Conservation (phyloP, 2,329 filamentous ascomycete species). For the Neophaeococcomyces mojaviensis region DNA sequence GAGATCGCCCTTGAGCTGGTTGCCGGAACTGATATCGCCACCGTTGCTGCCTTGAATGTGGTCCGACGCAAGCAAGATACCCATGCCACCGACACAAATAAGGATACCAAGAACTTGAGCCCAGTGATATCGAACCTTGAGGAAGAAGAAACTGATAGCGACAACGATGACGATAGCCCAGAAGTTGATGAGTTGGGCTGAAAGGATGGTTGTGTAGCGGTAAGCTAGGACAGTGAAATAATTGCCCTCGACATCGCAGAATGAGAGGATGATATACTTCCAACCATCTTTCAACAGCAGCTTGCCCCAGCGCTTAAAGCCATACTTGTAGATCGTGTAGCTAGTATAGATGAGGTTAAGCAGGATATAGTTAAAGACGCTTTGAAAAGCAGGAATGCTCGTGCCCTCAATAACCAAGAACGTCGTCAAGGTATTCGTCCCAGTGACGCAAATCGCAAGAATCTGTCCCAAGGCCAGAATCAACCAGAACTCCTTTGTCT, state of each 20-base stretch:
- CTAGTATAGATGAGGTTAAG: slow-evolving; percentile 75
- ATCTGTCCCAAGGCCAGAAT: slow-evolving; percentile 74
- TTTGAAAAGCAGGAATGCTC: slow-evolving; percentile 90
- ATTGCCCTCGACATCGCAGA: slow-evolving; percentile 92
- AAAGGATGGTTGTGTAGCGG: slow-evolving; percentile 82
- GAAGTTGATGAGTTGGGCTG: slow-evolving; percentile 93
- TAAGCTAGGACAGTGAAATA: slow-evolving; percentile 97
- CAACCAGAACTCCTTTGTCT: slow-evolving; percentile 80
- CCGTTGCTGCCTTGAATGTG: slow-evolving; percentile 66
- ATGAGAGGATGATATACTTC: slow-evolving; percentile 83
- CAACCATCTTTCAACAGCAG: slow-evolving; percentile 67
- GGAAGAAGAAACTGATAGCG: slow-evolving; percentile 68
- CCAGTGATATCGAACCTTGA: slow-evolving; percentile 81
- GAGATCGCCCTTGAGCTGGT: slow-evolving; percentile 82
- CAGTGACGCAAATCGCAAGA: slow-evolving; percentile 81
- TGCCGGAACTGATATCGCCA: slow-evolving; percentile 46
- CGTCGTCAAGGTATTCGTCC: slow-evolving; percentile 81
- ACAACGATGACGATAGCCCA: slow-evolving; percentile 96
- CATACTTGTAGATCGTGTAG: slow-evolving; percentile 72
- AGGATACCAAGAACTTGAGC: slow-evolving; percentile 82
- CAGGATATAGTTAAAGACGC: slow-evolving; percentile 87
- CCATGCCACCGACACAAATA: slow-evolving; percentile 84
- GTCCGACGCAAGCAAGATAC: slow-evolving; percentile 77
- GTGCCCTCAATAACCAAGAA: slow-evolving; percentile 62
- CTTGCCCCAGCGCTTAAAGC: slow-evolving; percentile 59